Percentiles rank a stretch among this genome's conserved stretches.
Conservation (phyloP, 2,329 filamentous ascomycete genomes). For the Claviceps sp. region DNA sequence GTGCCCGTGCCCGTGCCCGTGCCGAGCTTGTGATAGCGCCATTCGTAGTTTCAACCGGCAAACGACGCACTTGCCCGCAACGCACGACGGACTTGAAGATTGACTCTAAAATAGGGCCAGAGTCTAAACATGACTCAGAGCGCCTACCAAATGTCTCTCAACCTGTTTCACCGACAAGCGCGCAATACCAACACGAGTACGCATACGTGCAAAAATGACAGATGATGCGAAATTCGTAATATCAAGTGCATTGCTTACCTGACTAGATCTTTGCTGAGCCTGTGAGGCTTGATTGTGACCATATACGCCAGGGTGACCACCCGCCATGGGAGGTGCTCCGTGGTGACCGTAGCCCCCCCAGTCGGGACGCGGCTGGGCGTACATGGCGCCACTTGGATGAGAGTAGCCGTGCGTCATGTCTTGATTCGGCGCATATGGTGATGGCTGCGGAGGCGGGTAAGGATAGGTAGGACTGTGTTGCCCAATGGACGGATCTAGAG, state of each 20-base stretch:
- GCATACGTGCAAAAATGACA: background rate
- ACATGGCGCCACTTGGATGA: constrained; percentile 48
- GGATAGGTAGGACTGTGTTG: constrained; percentile 85
- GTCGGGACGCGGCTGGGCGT: constrained; percentile 58
- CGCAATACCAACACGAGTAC: background rate
- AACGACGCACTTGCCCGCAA: too few relatives aligned
- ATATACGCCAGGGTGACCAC: constrained; percentile 37
- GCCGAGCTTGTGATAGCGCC: too few relatives aligned
- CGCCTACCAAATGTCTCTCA: too few relatives aligned
- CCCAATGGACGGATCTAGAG: constrained; percentile 98
- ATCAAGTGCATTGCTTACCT: constrained; percentile 33
- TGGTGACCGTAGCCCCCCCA: constrained; percentile 56
- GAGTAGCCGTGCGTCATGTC: constrained; percentile 74
- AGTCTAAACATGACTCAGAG: too few relatives aligned
- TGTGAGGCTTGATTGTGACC: constrained; percentile 41
- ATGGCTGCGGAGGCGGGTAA: constrained; percentile 54
- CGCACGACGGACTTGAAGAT: too few relatives aligned
- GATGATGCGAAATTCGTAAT: background rate
- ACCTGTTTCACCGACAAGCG: too few relatives aligned
- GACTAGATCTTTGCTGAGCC: constrained; percentile 41
- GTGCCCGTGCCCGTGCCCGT: too few relatives aligned
- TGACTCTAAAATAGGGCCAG: too few relatives aligned
- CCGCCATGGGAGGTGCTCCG: constrained; percentile 33
- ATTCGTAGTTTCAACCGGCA: too few relatives aligned
- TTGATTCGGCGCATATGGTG: constrained; percentile 72